Base-by-base conservation (phyloP, 768 basidiomycete species). In the Phallus indusiatus region DNA sequence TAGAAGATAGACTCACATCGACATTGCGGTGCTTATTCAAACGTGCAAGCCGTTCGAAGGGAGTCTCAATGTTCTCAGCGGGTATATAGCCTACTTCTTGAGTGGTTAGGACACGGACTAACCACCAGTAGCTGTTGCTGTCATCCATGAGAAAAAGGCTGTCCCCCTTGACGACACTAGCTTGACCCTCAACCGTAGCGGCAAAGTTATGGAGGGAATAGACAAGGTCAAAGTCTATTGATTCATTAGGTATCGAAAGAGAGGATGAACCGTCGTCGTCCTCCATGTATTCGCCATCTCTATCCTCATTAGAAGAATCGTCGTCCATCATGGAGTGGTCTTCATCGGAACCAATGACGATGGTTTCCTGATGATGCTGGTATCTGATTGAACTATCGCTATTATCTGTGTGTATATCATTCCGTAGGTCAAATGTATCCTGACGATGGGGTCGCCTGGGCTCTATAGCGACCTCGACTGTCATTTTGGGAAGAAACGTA, bases 91-190 rank as follows among this genome's bases (percentile, higher is more conserved):
- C 96, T 16, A 99, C 92, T 67, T 96, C 94, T 72, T 97, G 94
- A 8, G 95, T 97, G 75, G 97, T 98, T 63, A 99, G 84, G 9
- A 99, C 96, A 51, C 94, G 84, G 8, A 99, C 95, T 53, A 98
- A 88, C 96, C 96, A 98, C 96, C 96, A 98, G 74, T 99, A 99
- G 72, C 90, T 92, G 72, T 99, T 98, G 59, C 87, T 92, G 71
- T 99, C 96, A 74, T 99, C 96, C 82, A 98, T 92, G 48, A 99
- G 78, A 69, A 93, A 86, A 50, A 99, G 80, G 62, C 90, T 90
- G 77, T 99, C 95, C 22, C 96, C 96, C 73, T 97, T 98, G 71
- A 96, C 91, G 64, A 99, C 96, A 64, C 90, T 96, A 1, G 96
- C 96, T 74, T 99, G 96, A 22, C 96, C 96, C 67, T 97, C 95